Base-by-base conservation (phyloP, 1,139 yeast genomes). In the Pichia sp. region DNA sequence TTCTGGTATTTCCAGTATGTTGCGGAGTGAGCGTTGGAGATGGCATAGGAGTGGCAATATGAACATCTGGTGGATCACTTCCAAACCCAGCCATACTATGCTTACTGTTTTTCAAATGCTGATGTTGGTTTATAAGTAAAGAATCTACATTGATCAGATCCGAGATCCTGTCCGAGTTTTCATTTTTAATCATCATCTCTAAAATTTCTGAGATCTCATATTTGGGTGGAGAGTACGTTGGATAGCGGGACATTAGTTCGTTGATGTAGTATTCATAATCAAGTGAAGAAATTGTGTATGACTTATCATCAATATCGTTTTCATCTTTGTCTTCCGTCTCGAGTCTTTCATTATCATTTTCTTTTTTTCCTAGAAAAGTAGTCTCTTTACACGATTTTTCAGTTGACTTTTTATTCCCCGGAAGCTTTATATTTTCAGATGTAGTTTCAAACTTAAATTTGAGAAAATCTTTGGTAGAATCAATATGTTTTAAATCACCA, bases 21-120 rank as follows among this genome's bases (percentile, higher is more conserved):
- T 65, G 69, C 1, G 95, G 90, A 1, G 85, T 78, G 9, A 80
- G 67, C 0, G 87, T 85, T 0, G 96, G 96, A 0, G 96, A 86
- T 1, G 96, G 95, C 0, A 86, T 87, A 0, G 96, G 96, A 0
- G 96, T 89, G 0, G 96, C 91, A 18, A 90, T 76, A 66, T 90
- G 96, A 3, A 85, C 71, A 1, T 79, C 66, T 0, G 70, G 71
- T 8, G 68, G 68, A 10, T 53, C 53, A 55, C 84, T 87, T 23
- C 21, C 31, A 4, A 48, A 21, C 4, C 28, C 46, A 4, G 31
- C 19, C 13, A 31, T 16, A 16, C 37, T 46, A 19, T 49, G 45
- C 34, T 48, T 53, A 9, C 43, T 50, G 18, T 47, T 48, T 37
- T 59, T 62, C 21, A 63, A 52, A 53, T 60, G 61, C 47, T 63